Evolutionary conservation across 2,329 filamentous ascomycete species (phyloP), one percentile per base, ranked within the genome.

Genomic region (Aspergillus fumigatiaffinis): DNA sequence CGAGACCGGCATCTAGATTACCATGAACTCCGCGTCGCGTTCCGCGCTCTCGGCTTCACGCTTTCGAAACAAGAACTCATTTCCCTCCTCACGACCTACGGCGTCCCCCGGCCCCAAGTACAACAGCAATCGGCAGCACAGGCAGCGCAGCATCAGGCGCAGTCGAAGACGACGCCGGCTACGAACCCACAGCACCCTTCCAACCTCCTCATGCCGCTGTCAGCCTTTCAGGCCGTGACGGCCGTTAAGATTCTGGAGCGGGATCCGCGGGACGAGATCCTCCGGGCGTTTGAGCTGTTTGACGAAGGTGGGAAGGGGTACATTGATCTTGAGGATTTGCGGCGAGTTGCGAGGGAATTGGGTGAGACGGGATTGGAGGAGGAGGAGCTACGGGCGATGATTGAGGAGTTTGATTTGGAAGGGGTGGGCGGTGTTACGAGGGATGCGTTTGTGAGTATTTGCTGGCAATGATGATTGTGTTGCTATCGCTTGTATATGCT

Each of bases 361-460:
- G 94, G 94, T 7, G 93, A 97, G 74, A 79, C 77, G 6, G 91
- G 90, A 12, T 81, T 99, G 65, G 91, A 94, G 66, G 93, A 99
- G 70, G 90, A 95, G 68, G 94, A 99, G 74, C 81, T 99, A 60
- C 82, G 86, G 66, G 92, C 92, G 63, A 99, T 99, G 94, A 94
- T 99, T 77, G 92, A 97, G 70, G 93, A 97, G 76, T 95, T 97
- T 78, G 94, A 99, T 78, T 82, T 97, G 63, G 90, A 96, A 70
- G 93, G 91, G 1, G 95, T 96, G 66, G 92, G 92, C 10, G 92
- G 82, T 56, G 86, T 88, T 63, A 82, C 79, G 50, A 72, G 82
- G 66, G 85, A 87, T 58, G 85, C 85, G 58, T 88, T 88, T 76
- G 78, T 87, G 65, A 81, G 82, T n/a, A 88, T 88, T 63, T 87